Evolutionary conservation across 2,329 filamentous ascomycete species (phyloP).

Genomic region (Chrysosporium keratinophilum): DNA sequence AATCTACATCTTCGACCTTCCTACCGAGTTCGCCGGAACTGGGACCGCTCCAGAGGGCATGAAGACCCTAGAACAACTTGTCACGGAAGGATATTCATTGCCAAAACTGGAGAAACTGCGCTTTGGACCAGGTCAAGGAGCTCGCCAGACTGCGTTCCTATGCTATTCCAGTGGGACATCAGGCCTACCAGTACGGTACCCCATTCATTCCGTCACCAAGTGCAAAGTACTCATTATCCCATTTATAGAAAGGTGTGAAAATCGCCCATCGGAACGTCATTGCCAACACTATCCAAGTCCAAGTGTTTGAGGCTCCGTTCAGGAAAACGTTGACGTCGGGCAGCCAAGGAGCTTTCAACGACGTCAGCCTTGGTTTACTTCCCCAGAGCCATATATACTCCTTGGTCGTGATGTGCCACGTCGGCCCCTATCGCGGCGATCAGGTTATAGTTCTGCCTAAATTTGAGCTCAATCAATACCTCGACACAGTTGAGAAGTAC

Average conservation of each 20-base stretch:
- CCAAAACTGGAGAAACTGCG: slow-evolving; percentile 32
- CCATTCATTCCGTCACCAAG: not conserved
- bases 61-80: slow-evolving; percentile 56
- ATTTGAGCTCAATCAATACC: slow-evolving; percentile 59
- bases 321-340: slow-evolving; percentile 20
- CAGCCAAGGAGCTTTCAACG: slow-evolving; percentile 42
- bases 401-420: slow-evolving; percentile 59
- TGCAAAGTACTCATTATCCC: not conserved
- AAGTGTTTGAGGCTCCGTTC: slow-evolving; percentile 39
- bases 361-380: slow-evolving; percentile 56
- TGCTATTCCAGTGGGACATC: slow-evolving; percentile 75
- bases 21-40: slow-evolving; percentile 44
- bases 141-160: slow-evolving; percentile 60
- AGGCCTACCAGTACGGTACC: slow-evolving; percentile 55
- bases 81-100: slow-evolving; percentile 46
- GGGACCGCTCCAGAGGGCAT: slow-evolving; percentile 38
- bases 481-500: slow-evolving; percentile 56
- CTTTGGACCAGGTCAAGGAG: slow-evolving; percentile 35
- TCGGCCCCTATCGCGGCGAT: slow-evolving; percentile 59
- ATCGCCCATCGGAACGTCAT: slow-evolving; percentile 72
- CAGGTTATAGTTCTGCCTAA: slow-evolving; percentile 59
- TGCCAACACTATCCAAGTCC: slow-evolving; percentile 59
- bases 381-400: slow-evolving; percentile 77
- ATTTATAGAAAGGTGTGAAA: slow-evolving; percentile 64
- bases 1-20: slow-evolving; percentile 60